Evolutionary conservation across 2,329 filamentous ascomycete species (phyloP).

Genomic region (Orbilia javanica): DNA sequence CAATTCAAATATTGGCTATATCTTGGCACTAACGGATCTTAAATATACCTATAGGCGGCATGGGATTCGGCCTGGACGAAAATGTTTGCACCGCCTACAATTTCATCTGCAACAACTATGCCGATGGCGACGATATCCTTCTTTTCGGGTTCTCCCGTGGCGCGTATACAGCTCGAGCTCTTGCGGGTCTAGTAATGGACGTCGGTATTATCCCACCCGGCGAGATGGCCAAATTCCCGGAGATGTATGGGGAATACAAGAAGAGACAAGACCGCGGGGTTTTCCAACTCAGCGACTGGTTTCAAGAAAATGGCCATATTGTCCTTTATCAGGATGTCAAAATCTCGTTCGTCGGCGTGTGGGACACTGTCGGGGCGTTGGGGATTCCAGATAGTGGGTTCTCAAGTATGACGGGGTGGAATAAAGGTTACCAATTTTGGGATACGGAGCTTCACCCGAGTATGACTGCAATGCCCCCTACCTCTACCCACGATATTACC

Average conservation of each 20-base stretch:
- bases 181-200: conserved; percentile 70
- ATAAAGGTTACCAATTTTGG: conserved; percentile 62
- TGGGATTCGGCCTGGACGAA: conserved; percentile 62
- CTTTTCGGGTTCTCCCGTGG: conserved; percentile 72
- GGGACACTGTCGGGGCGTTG: conserved; percentile 69
- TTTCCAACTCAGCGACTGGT: neutral
- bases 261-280: conserved; percentile 20
- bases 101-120: conserved; percentile 71
- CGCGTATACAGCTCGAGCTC: conserved; percentile 71
- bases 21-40: neutral
- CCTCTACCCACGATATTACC: neutral
- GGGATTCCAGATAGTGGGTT: conserved; percentile 65
- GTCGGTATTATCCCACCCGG: conserved; percentile 70
- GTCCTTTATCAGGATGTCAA: conserved; percentile 63
- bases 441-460: conserved; percentile 67
- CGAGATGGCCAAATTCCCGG: conserved; percentile 70
- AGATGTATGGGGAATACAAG: conserved; percentile 69
- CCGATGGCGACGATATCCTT: conserved; percentile 71
- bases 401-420: conserved; percentile 14
- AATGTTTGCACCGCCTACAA: conserved; percentile 3
- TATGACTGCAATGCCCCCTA: neutral
- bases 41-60: conserved; percentile 54
- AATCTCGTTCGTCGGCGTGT: conserved; percentile 69
- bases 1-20: neutral
- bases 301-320: neutral